Percentiles rank a stretch among this genome's conserved stretches.
Conservation (phyloP, 2,329 filamentous ascomycete genomes). For the Metarhizium rileyi region DNA sequence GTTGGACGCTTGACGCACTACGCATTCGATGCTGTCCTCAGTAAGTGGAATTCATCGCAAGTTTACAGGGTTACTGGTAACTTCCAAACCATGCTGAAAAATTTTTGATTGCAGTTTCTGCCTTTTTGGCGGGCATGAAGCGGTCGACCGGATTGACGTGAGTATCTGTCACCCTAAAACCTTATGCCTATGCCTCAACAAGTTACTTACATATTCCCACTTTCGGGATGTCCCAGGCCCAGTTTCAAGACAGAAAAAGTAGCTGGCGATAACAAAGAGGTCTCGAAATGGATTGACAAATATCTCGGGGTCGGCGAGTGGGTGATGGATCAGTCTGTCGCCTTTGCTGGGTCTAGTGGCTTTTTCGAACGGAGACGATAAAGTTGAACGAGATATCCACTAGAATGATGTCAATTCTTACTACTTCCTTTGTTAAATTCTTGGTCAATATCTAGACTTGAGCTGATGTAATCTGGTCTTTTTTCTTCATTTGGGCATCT, state of each 20-base stretch:
- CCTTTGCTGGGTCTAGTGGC: conserved; percentile 75
- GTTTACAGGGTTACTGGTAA: neutral
- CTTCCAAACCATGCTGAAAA: neutral
- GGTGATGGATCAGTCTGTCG: conserved; percentile 96
- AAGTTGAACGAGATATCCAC: conserved; percentile 12
- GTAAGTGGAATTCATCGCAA: conserved; percentile 40
- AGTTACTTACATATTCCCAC: conserved; percentile 20
- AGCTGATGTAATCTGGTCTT: too few species aligned
- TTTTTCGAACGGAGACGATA: conserved; percentile 88
- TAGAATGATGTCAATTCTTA: neutral
- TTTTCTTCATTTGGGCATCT: neutral
- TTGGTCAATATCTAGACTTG: neutral
- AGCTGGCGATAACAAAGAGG: conserved; percentile 66
- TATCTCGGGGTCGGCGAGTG: conserved; percentile 94
- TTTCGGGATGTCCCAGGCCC: conserved; percentile 36
- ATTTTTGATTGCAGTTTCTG: conserved; percentile 58
- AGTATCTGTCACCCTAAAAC: conserved; percentile 33
- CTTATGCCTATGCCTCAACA: neutral
- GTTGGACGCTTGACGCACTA: conserved; percentile 89
- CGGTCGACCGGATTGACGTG: conserved; percentile 97
- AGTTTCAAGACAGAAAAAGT: conserved; percentile 85
- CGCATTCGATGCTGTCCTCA: conserved; percentile 88
- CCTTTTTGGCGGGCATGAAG: conserved; percentile 93
- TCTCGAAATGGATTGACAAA: conserved; percentile 82
- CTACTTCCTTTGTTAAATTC: neutral